These are phyloP conservation scores for Leishmania mexicana DNA, from an alignment of 208 protist species.

Conservation along the genomic window DNA sequence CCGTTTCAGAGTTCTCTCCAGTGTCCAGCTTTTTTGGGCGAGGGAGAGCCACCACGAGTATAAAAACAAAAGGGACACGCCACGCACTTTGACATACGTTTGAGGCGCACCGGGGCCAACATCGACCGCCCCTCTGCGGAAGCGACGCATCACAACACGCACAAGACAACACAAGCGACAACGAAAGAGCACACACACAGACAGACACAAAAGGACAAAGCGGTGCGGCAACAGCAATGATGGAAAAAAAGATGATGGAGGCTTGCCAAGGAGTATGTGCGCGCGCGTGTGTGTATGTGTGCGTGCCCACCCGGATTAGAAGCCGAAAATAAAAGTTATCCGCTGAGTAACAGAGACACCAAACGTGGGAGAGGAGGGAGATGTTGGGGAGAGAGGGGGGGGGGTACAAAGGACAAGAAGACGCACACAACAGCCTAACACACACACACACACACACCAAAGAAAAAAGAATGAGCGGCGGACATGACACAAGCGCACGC, in stretches of 20 bases:
- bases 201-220: neutral
- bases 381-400: neutral
- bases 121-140: neutral
- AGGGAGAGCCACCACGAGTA: neutral
- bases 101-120: neutral
- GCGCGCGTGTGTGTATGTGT: constrained; percentile 1
- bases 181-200: neutral
- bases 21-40: neutral
- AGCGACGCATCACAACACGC: neutral
- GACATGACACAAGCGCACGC: neutral
- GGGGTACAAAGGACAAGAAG: neutral
- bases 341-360: neutral
- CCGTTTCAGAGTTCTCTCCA: neutral
- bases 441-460: too few species aligned
- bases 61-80: neutral
- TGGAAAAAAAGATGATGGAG: neutral
- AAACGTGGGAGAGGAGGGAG: constrained; percentile 1
- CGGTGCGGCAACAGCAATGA: neutral
- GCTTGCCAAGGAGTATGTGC: neutral
- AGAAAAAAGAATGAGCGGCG: neutral
- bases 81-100: neutral
- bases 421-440: neutral
- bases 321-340: neutral
- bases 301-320: neutral
- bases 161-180: neutral